Evolutionary conservation across 352 stramenopile genomes (phyloP).

Genomic region (Globisporangium lucens): DNA sequence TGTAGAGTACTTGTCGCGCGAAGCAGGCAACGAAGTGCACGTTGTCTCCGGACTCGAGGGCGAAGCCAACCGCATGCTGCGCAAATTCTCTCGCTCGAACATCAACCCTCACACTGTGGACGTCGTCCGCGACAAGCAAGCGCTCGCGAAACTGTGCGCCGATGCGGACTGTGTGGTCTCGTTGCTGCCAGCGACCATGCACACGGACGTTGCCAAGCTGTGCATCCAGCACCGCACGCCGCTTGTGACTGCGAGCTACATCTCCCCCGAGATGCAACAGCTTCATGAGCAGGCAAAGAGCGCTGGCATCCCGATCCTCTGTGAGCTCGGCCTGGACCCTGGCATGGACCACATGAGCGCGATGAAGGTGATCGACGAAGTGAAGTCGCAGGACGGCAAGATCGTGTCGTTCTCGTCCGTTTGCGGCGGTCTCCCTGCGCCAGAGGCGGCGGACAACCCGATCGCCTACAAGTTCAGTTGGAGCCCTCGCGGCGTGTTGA

Average conservation of each 20-base stretch:
- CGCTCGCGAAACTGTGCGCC: constrained; percentile 63
- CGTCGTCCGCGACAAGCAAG: constrained; percentile 55
- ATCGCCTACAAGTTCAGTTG: constrained; percentile 98
- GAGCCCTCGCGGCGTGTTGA: constrained; percentile 94
- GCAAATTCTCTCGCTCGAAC: constrained; percentile 63
- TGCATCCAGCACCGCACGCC: constrained; percentile 87
- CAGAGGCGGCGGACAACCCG: constrained; percentile 93
- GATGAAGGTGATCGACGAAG: constrained; percentile 96
- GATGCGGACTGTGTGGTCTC: constrained; percentile 92
- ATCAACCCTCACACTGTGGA: constrained; percentile 80
- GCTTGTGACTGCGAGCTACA: constrained; percentile 95
- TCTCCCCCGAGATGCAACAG: constrained; percentile 91
- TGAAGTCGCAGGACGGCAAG: constrained; percentile 86
- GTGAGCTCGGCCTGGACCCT: constrained; percentile 95
- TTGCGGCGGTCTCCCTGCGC: constrained; percentile 92
- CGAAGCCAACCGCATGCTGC: constrained; percentile 66
- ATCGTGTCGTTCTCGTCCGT: constrained; percentile 93
- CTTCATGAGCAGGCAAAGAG: constrained; percentile 71
- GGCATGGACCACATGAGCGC: constrained; percentile 97
- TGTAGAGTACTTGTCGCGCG: constrained; percentile 82
- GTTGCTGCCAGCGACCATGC: constrained; percentile 93
- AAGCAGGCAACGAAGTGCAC: constrained; percentile 64
- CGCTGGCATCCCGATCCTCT: constrained; percentile 90
- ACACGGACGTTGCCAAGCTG: constrained; percentile 84
- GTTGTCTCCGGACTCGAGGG: constrained; percentile 72